Evolutionary conservation across 2,329 filamentous ascomycete genomes (phyloP), one percentile per base, ranked within the genome.

Genomic region (Rhynchosporium graminicola): DNA sequence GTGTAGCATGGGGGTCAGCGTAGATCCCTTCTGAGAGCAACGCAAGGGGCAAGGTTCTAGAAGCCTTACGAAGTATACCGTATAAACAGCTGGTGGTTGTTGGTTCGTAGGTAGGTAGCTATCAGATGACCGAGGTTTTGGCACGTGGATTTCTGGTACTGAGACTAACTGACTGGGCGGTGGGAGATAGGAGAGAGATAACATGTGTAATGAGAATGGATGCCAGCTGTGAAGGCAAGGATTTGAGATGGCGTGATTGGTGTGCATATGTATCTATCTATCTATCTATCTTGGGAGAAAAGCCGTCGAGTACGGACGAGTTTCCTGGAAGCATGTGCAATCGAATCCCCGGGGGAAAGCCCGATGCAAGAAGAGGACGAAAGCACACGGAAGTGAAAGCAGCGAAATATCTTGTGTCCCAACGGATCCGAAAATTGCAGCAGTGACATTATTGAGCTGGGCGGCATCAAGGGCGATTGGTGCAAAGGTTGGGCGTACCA

Each of bases 181-280:
- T 52, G 38, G 50, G 50, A 40, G 50, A 52, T 52, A 52, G 50
- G 9, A 43, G 7, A 15, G 9, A 9, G 15, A 42, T 43, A 15
- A n/a, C 50, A 52, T 52, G 50, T 52, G 50, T 52, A 52, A 52
- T 52, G 50, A 26, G 50, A 52, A 52, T 52, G 31, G n/a, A 52
- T 20, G 31, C 7, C 29, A 36, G 20, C 8, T 9, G 29, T n/a
- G n/a, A 20, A 26, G 4, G 15, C 13, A 8, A 3, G 12, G 15
- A 33, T 7, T 29, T 8, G 31, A 51, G 28, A 29, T 36, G 48
- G 48, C 48, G 50, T 52, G 50, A 33, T 33, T 7, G 33, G 31
- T n/a, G 36, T 52, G 33, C 29, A 38, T 52, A 9, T 33, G n/a
- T 40, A 52, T 38, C 50, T 26, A 20, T 20, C 20, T 20, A 20